Evolutionary conservation across 2,329 filamentous ascomycete species (phyloP), one percentile per base, ranked within the genome.

Genomic region (Aspergillus jensenii): DNA sequence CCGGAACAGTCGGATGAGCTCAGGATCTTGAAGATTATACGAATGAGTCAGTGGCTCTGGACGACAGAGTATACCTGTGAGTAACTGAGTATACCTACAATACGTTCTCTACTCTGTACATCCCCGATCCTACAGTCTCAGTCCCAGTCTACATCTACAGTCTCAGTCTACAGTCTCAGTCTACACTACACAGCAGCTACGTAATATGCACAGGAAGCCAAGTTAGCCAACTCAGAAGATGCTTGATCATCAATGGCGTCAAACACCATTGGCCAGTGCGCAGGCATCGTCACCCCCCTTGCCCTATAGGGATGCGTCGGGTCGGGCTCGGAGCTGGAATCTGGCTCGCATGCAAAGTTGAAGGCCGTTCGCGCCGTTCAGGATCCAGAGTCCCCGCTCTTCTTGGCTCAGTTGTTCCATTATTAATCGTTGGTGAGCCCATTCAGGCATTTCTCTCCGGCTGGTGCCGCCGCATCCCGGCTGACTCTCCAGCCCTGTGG

Each of bases 1-100:
- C 63, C 64, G 64, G 63, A 65, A 61, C 55, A 47, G 59, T 65
- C 64, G 64, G 63, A 66, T 31, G 25, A 3, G 21, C 21, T 21
- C 21, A 58, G 58, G 56, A 55, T 48, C 43, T 52, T 54, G 61
- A 53, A 57, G 11, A 19, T 21, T 27, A 17, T 8, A 11, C 6
- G 40, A 19, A 40, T 50, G 61, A 61, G 59, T 58, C 21, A 21
- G 21, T 21, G 19, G 19, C 19, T 21, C 19, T 21, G 19, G 19
- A 21, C 57, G 55, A 54, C 19, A 46, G 50, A 48, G 35, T 46
- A 31, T 47, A 23, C 21, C 35, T 21, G 19, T 27, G 4, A 17
- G 17, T 19, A 11, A 15, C 12, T 40, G 12, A n/a, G 21, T 17
- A 25, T 41, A 15, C 12, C 21, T 17, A 47, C 44, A 33, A 33